A percentile compares a stretch with the other conserved stretches of the same genome.
Evolutionary conservation across 495 filamentous ascomycete genomes (phyloP).

Genomic region (Clohesyomyces aquaticus): DNA sequence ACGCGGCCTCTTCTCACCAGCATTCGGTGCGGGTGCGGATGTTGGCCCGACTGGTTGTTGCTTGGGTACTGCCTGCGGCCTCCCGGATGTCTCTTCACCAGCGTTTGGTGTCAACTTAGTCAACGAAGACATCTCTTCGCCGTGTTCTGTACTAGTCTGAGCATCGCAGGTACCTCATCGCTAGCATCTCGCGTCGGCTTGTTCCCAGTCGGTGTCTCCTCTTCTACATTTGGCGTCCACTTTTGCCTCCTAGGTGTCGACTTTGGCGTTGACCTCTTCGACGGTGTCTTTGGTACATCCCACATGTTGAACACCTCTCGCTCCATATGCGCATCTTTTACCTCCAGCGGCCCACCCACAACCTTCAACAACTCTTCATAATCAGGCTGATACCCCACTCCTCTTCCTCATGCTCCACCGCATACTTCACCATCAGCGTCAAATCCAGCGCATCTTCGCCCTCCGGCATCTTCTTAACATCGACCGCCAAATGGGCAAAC

Average conservation of each 20-base stretch:
- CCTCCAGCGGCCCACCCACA: conserved; percentile 9
- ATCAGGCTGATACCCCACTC: conserved; percentile 8
- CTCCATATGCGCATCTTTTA: conserved; percentile 4
- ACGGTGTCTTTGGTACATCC: no score
- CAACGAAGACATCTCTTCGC: no score
- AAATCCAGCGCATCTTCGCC: conserved; percentile 26
- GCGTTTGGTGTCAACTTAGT: no score
- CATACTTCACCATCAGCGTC: conserved; percentile 19
- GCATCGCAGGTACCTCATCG: no score
- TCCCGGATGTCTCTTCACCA: no score
- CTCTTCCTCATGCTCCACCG: conserved; percentile 7
- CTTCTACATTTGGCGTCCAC: background rate
- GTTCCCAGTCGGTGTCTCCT: background rate
- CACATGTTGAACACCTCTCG: background rate
- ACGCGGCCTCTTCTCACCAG: background rate
- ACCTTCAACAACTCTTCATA: conserved; percentile 5
- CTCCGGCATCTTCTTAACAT: conserved; percentile 8
- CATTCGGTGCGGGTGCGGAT: no score
- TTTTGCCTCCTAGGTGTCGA: background rate
- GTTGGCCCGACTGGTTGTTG: no score
- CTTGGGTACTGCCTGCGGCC: no score
- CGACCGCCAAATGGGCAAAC: conserved; percentile 11
- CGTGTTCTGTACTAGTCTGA: no score
- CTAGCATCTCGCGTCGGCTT: no score
- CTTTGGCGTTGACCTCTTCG: background rate